Evolutionary conservation across 2,329 filamentous ascomycete genomes (phyloP).

Genomic region (Verticillium nubilum): DNA sequence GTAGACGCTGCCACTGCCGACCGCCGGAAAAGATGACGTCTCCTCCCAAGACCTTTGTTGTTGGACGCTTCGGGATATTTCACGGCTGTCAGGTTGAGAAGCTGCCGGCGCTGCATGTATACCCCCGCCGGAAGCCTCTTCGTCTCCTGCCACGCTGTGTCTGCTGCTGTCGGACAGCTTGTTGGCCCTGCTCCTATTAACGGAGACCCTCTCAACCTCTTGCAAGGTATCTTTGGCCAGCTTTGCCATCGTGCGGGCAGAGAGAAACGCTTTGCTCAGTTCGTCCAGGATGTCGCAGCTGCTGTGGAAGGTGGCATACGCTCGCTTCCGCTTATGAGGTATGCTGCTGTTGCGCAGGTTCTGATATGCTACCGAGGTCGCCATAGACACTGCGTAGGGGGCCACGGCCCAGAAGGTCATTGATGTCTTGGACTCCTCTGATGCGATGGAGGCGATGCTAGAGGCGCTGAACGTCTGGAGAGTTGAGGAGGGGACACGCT

Average conservation of each 20-base stretch:
- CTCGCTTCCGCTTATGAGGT: conserved; percentile 12
- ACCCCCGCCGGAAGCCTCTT: not conserved
- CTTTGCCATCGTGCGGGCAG: conserved; percentile 12
- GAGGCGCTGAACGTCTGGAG: conserved; percentile 15
- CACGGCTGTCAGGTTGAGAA: not conserved
- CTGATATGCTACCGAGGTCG: conserved; percentile 16
- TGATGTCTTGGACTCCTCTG: conserved; percentile 13
- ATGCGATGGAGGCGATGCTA: conserved; percentile 13
- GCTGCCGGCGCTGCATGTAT: not conserved
- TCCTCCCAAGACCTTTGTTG: not conserved
- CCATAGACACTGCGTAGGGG: conserved; percentile 16
- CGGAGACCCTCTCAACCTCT: conserved; percentile 11
- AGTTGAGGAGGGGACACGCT: conserved; percentile 6
- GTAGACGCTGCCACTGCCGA: not conserved
- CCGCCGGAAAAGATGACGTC: not conserved
- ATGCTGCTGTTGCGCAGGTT: conserved; percentile 15
- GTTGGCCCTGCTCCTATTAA: not conserved
- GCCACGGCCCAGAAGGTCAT: conserved; percentile 16
- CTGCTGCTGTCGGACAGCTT: not conserved
- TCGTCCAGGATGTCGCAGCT: conserved; percentile 13
- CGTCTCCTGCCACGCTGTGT: not conserved
- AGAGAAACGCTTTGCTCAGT: conserved; percentile 12
- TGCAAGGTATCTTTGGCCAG: conserved; percentile 13
- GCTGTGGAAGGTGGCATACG: conserved; percentile 12
- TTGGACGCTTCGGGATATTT: not conserved